Evolutionary conservation across 1,284 basidiomycete species (phyloP).

Genomic region (Ustilago bromivora): DNA sequence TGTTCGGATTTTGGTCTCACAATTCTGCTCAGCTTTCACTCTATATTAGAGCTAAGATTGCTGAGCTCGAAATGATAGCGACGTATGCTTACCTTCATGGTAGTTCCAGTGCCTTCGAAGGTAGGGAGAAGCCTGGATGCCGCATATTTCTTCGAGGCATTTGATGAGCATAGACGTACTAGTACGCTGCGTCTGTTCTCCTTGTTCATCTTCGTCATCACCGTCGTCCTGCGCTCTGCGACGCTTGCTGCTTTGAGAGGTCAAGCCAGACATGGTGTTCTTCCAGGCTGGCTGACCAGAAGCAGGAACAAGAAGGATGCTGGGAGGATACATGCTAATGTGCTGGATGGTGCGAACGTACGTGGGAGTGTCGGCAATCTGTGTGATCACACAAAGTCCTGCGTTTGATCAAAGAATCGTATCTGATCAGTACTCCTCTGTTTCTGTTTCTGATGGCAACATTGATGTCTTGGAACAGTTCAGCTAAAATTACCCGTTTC

Average conservation of each 20-base stretch:
- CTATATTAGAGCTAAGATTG: background rate
- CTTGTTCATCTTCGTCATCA: background rate
- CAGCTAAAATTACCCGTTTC: conserved; percentile 76
- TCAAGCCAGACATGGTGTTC: background rate
- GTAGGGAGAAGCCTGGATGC: conserved; percentile 77
- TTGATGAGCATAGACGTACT: conserved; percentile 74
- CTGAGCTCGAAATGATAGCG: background rate
- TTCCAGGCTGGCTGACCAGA: conserved; percentile 3
- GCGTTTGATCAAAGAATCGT: background rate
- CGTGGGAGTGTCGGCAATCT: conserved; percentile 73
- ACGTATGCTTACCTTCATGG: conserved; percentile 74
- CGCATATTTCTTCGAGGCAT: conserved; percentile 79
- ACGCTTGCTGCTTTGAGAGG: conserved; percentile 12
- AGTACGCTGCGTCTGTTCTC: background rate
- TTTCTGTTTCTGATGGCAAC: no score
- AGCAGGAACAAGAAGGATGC: conserved; percentile 74
- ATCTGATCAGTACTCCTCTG: conserved; percentile 59
- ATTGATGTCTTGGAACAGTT: background rate
- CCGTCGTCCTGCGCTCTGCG: background rate
- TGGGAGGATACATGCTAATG: conserved; percentile 80
- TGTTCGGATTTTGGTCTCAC: background rate
- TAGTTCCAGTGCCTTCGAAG: conserved; percentile 85
- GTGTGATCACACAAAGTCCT: conserved; percentile 30
- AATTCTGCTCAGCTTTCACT: background rate
- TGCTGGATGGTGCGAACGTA: conserved; percentile 90